Evolutionary conservation across 257 asterid genomes (phyloP), one percentile per base, ranked within the genome.

Genomic region (Ajuga chamaepitys): DNA sequence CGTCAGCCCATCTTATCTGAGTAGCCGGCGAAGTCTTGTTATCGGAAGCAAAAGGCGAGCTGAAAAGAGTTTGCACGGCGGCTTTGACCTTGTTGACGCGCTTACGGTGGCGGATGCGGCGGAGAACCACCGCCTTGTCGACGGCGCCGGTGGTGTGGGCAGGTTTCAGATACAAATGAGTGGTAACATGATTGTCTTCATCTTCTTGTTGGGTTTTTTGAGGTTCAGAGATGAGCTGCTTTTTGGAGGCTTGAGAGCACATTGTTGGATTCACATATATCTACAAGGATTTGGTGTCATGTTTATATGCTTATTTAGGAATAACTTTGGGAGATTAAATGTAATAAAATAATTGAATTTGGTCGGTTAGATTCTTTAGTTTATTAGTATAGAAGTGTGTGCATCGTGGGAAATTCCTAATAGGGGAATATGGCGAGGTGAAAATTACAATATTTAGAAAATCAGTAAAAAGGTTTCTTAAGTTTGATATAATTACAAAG

Each of bases 41-140:
- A 55, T 41, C 50, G 30, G 83, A 44, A 56, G 77, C 55, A 40
- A 62, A 71, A 0, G 84, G 77, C 22, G 70, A 77, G 56, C 67
- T 57, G n/a, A 88, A 34, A 32, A 88, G 75, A 18, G 82, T 73
- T 60, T 62, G 74, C 18, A 73, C 57, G 12, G 83, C 79, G 40
- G 85, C 67, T 58, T 82, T 86, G 7, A 81, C 60, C 61, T 53
- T 82, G 70, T 78, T 82, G 30, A 78, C 67, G 52, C 88, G 78
- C 73, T 73, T 82, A n/a, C 89, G 87, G 74, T 82, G 92, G 73
- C 88, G 96, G 35, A 88, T 81, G 14, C 94, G 84, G 64, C 91
- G 78, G 65, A 88, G 86, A 22, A 80, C 88, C 56, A 58, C 83
- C 58, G 73, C 81, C 68, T 78, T 86, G 72, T 84, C 86, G 0